Evolutionary conservation across 1,284 basidiomycete genomes (phyloP).

Genomic region (Anthracocystis setariae): DNA sequence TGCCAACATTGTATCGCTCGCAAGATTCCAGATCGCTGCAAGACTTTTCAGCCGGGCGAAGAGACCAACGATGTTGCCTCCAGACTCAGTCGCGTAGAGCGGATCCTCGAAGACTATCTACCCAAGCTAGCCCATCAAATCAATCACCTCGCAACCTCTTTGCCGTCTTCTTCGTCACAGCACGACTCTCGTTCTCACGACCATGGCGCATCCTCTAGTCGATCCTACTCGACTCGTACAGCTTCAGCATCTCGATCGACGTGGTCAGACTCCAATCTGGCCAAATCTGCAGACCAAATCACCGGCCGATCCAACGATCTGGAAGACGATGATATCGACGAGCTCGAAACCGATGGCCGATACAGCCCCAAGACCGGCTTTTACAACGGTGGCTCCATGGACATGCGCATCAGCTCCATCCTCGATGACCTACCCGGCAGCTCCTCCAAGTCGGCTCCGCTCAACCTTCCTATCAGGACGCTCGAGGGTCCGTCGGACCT

Average conservation of each 20-base stretch:
- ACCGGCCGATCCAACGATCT: constrained; percentile 10
- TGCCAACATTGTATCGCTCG: constrained; percentile 66
- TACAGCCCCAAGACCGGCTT: constrained; percentile 53
- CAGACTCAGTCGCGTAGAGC: constrained; percentile 54
- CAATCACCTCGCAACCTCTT: constrained; percentile 19
- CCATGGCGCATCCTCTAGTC: constrained; percentile 8
- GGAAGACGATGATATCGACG: constrained; percentile 50
- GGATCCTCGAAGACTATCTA: constrained; percentile 49
- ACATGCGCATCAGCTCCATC: constrained; percentile 57
- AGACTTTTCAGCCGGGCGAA: constrained; percentile 61
- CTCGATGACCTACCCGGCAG: constrained; percentile 46
- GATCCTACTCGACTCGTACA: constrained; percentile 5
- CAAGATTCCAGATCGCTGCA: constrained; percentile 63
- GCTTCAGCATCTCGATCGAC: constrained; percentile 4
- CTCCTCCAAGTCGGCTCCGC: constrained; percentile 33
- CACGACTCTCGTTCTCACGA: neutral
- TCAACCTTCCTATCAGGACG: constrained; percentile 42
- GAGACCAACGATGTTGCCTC: constrained; percentile 53
- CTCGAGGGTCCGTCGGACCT: constrained; percentile 46
- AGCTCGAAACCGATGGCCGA: constrained; percentile 42
- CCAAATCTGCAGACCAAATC: constrained; percentile 24
- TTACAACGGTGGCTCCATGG: constrained; percentile 50
- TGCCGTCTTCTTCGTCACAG: constrained; percentile 1
- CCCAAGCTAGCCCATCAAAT: constrained; percentile 43
- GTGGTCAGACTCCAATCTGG: constrained; percentile 10